A percentile compares a stretch with the other conserved stretches of the same genome.
These are phyloP conservation scores for Termitomyces sp. DNA, from an alignment of 1,284 basidiomycete genomes.

Conservation along the genomic window DNA sequence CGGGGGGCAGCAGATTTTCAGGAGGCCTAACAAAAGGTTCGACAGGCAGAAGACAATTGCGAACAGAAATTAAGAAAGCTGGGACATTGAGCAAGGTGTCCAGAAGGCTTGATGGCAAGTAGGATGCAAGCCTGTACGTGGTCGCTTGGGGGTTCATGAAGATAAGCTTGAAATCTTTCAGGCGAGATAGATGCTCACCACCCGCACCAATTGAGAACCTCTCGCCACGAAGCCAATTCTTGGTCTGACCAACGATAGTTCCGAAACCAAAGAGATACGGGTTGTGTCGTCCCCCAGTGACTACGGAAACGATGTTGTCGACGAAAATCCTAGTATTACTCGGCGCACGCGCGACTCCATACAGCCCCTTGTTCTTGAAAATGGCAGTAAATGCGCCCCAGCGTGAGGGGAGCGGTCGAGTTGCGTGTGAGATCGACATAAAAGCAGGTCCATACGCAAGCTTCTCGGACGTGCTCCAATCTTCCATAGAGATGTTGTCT, in stretches of 20 bases:
- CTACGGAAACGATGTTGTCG: conserved; percentile 48
- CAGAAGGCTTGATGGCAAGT: conserved; percentile 61
- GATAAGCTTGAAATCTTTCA: background rate
- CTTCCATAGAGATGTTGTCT: conserved; percentile 46
- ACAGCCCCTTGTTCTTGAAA: conserved; percentile 26
- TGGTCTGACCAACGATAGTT: conserved; percentile 38
- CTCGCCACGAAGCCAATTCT: conserved; percentile 55
- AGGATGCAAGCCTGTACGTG: conserved; percentile 63
- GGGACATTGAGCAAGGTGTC: conserved; percentile 64
- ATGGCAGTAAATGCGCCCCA: conserved; percentile 25
- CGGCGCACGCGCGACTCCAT: conserved; percentile 42
- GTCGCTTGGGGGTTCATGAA: conserved; percentile 36
- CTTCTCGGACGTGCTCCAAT: conserved; percentile 69
- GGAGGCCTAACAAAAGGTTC: conserved; percentile 32
- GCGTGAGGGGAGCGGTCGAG: conserved; percentile 20
- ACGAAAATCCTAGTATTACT: conserved; percentile 56
- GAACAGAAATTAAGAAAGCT: conserved; percentile 53
- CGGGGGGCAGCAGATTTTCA: conserved; percentile 8
- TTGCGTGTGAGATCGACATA: conserved; percentile 41
- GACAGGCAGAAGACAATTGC: conserved; percentile 52
- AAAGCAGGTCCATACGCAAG: conserved; percentile 65
- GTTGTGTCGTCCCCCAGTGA: conserved; percentile 44
- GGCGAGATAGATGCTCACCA: conserved; percentile 38
- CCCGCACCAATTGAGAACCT: conserved; percentile 69
- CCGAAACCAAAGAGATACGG: conserved; percentile 38